Evolutionary conservation across 495 filamentous ascomycete genomes (phyloP), one percentile per base, ranked within the genome.

Genomic region (Neurospora sp.): DNA sequence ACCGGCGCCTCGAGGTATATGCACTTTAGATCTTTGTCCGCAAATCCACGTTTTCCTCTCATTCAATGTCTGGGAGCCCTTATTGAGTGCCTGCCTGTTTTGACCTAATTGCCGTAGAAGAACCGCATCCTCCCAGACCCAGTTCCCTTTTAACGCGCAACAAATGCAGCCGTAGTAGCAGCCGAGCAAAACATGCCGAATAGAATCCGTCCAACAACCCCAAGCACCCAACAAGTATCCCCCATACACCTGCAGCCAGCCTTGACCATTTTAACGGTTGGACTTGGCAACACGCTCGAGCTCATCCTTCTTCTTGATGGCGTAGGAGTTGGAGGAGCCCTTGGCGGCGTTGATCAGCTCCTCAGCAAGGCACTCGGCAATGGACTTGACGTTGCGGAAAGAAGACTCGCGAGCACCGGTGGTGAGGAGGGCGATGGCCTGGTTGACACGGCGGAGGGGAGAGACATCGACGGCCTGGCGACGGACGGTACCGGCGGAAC

Each of bases 271-370:
- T 85, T 98, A 99, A 91, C 96, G 93, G 90, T 99, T 99, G 88
- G 90, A 93, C 93, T 99, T 99, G 85, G 96, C 96, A 83, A 99
- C 96, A 92, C 96, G 96, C 91, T 99, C 96, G 87, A 99, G 85
- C 91, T 99, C 96, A 85, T 99, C 96, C 94, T 99, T 99, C 93
- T 99, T 99, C 93, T 99, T 99, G 89, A 99, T 99, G 76, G 96
- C 96, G 83, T 98, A 99, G 76, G 93, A 97, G 93, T 99, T 99
- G 86, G 92, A 95, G 90, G 92, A 94, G 78, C 96, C 96, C 92
- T 99, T 99, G 83, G 96, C 96, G 82, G 96, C 96, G 89, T 99
- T 99, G 90, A 99, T 98, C 82, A 99, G 90, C 90, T 99, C 96
- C 87, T 99, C 96, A 83, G 96, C 94, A 81, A 99, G 87, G 88